Conservation (phyloP, 371 early-diverging fungal species). For the Zychaea mexicana region DNA sequence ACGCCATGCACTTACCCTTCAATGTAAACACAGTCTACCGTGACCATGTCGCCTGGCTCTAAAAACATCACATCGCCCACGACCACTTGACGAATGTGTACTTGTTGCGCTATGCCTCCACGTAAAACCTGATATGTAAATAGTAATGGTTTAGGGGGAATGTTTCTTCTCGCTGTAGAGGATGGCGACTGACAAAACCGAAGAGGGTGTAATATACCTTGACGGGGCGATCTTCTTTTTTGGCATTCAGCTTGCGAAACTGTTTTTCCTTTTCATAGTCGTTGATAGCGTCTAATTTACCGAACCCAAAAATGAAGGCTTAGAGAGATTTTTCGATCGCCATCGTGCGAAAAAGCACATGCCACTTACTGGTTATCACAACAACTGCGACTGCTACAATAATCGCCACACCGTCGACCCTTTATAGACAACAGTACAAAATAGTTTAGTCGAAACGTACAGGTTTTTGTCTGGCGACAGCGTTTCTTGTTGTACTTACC, state of each 20-base stretch:
- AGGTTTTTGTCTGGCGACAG: not conserved
- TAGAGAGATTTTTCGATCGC: not conserved
- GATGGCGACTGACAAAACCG: no score
- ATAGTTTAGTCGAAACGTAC: not conserved
- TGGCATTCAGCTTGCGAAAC: slow-evolving; percentile 75
- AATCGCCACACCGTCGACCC: slow-evolving; percentile 77
- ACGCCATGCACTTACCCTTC: slow-evolving; percentile 63
- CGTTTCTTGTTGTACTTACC: slow-evolving; percentile 31
- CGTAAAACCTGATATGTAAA: slow-evolving; percentile 40
- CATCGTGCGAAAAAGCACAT: not conserved
- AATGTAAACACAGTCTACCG: slow-evolving; percentile 81
- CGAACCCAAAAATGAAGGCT: no score
- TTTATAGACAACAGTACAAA: slow-evolving; percentile 8
- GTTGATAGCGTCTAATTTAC: slow-evolving; percentile 71
- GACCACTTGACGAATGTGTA: slow-evolving; percentile 76
- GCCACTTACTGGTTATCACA: slow-evolving; percentile 68
- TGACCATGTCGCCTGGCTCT: slow-evolving; percentile 89
- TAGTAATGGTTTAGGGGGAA: not conserved
- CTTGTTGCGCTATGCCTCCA: slow-evolving; percentile 69
- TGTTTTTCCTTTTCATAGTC: slow-evolving; percentile 82
- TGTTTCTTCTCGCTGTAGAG: no score
- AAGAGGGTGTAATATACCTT: slow-evolving; percentile 40
- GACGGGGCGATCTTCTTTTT: slow-evolving; percentile 72
- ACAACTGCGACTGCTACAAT: slow-evolving; percentile 78
- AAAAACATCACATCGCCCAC: slow-evolving; percentile 88